Evolutionary conservation across 2,329 filamentous ascomycete species (phyloP), one percentile per base, ranked within the genome.

Genomic region (Catunica adiposa): DNA sequence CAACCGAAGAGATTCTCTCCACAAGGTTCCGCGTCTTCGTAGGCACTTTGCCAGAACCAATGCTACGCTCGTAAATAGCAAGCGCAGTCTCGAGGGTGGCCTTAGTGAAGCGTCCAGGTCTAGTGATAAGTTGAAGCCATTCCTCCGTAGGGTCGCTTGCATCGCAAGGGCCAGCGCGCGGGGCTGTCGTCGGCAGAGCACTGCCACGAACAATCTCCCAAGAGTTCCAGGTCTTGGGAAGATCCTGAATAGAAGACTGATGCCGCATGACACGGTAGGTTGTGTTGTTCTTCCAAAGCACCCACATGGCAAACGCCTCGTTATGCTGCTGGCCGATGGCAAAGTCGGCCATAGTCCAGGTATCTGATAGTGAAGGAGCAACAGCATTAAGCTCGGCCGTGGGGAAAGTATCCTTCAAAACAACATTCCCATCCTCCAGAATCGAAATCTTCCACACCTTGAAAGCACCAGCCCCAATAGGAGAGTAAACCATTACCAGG

Each of bases 361-460:
- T 79, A 63, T 81, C 84, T 61, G 80, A 85, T 62, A 76, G 83
- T 47, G 80, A 84, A 60, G 80, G 82, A 64, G 75, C 82, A 58
- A 79, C 78, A 1, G 89, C 85, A 11, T 63, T 63, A 51, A 65
- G 63, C 40, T 75, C 71, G 6, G 71, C 64, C 9, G 76, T 73
- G 0, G 84, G 77, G 61, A 86, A 89, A 22, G 87, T 70, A 62
- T 94, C 87, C 60, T 80, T 77, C 14, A 94, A 73, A 7, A 81
- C 74, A 20, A 88, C 66, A 1, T 71, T 73, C 62, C 84, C 74
- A 62, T 77, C 77, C 54, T 82, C 78, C 61, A 82, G 78, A 17
- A 84, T 78, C 54, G 79, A 78, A n/a, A 80, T 69, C 61, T 71
- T 75, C 87, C 89, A 98, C 65, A 98, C 89, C 67, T 95, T 97